Evolutionary conservation across 2,329 filamentous ascomycete genomes (phyloP).

Genomic region (Chaetoscypha palmicola): DNA sequence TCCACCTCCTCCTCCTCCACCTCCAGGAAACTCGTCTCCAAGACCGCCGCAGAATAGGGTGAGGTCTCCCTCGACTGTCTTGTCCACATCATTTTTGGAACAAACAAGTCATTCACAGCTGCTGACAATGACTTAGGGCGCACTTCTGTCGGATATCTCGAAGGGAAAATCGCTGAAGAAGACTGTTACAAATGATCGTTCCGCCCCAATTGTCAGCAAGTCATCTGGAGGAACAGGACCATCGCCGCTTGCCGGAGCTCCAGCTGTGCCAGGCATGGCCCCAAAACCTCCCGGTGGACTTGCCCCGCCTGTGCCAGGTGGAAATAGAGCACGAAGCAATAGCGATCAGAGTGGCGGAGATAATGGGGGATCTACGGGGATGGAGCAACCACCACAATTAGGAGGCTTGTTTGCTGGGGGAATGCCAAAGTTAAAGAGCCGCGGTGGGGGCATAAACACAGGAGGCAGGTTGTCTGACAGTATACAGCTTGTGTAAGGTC

Average conservation of each 20-base stretch:
- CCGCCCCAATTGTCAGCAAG: conserved; percentile 63
- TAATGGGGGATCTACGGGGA: conserved; percentile 33
- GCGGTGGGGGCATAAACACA: conserved; percentile 72
- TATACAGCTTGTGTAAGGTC: background rate
- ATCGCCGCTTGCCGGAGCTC: conserved; percentile 65
- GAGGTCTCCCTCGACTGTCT: conserved; percentile 34
- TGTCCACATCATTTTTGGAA: no score
- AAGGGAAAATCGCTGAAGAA: conserved; percentile 80
- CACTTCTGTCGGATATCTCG: conserved; percentile 78
- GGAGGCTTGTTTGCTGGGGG: conserved; percentile 86
- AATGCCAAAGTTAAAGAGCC: conserved; percentile 91
- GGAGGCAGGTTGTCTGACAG: conserved; percentile 41
- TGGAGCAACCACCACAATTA: conserved; percentile 67
- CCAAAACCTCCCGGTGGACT: conserved; percentile 54
- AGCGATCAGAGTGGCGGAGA: conserved; percentile 61
- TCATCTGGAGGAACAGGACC: conserved; percentile 47
- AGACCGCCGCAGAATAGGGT: conserved; percentile 58
- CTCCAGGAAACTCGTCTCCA: conserved; percentile 48
- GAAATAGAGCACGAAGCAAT: conserved; percentile 71
- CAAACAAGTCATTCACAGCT: no score
- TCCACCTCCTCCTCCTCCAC: conserved; percentile 58
- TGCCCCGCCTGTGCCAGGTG: conserved; percentile 64
- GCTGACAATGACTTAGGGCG: conserved; percentile 52
- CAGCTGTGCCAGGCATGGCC: conserved; percentile 63
- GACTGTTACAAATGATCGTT: conserved; percentile 85